Evolutionary conservation across 202 grass and related monocot species (phyloP), one percentile per base, ranked within the genome.

Genomic region (Zoysia matrella): DNA sequence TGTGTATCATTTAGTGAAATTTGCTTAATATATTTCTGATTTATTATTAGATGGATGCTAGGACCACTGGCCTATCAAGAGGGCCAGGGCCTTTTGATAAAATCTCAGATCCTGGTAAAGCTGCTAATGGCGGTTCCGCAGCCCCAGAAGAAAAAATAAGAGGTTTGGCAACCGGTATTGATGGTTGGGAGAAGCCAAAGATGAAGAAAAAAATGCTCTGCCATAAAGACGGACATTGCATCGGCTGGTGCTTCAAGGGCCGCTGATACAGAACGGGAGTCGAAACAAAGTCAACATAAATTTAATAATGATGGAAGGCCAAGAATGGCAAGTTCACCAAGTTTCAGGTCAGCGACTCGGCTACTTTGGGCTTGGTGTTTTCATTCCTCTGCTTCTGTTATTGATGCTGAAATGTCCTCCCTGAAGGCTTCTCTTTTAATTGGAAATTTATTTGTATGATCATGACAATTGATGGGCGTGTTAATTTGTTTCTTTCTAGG

Each of bases 1-100:
- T 64, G 41, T 41, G 40, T 80, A 47, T 74, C 43, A 54, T 57
- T 63, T 81, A 11, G 60, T 77, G 56, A 40, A 39, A 15, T 80
- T 78, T 78, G 10, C 46, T 64, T 49, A 65, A 55, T 42, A 77
- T 50, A 79, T 82, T 82, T 78, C 79, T 88, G 74, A 80, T 86
- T 87, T 86, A 57, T 82, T 92, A 94, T 82, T 92, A 97, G 94
- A 92, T 89, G 75, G 94, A 97, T 89, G 52, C 78, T 89, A 97
- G 92, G 79, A 86, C 76, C 47, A 54, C 71, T 54, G 79, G 86
- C 84, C 60, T 81, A 63, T 80, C 82, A 82, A 89, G 88, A 89
- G 86, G 78, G 10, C 52, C 76, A 8, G 91, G 85, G 44, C 46
- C 55, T 81, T 65, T 86, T 36, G 90, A 97, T 84, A 94, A 86